These are phyloP conservation scores for Cryptococcus depauperatus DNA, from an alignment of 1,284 basidiomycete genomes.

Conservation along the genomic window DNA sequence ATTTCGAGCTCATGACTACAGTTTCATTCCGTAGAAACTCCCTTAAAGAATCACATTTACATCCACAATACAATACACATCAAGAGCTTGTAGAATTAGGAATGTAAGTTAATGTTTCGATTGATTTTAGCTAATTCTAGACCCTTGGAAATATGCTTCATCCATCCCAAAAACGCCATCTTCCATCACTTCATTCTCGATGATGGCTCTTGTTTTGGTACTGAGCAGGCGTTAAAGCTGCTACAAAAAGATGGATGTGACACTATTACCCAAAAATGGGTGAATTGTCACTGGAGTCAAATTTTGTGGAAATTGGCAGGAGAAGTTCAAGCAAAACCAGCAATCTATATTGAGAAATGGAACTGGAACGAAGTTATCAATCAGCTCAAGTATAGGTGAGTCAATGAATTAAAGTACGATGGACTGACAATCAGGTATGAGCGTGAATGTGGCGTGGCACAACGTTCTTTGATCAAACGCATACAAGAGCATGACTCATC, in stretches of 20 bases:
- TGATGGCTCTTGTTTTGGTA: slow-evolving; percentile 16
- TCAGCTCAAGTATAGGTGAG: slow-evolving; percentile 78
- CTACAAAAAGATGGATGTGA: slow-evolving; percentile 27
- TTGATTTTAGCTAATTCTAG: too few species aligned
- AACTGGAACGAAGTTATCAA: slow-evolving; percentile 67
- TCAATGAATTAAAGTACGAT: neutral
- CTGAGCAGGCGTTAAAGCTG: slow-evolving; percentile 19
- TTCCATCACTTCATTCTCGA: slow-evolving; percentile 57
- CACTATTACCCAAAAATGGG: slow-evolving; percentile 54
- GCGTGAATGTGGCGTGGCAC: slow-evolving; percentile 69
- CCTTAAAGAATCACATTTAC: slow-evolving; percentile 39
- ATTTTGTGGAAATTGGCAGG: slow-evolving; percentile 93
- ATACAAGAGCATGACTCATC: slow-evolving; percentile 57
- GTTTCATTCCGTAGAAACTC: slow-evolving; percentile 19
- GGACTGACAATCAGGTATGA: slow-evolving; percentile 60
- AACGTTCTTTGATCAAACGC: slow-evolving; percentile 65
- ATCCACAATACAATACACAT: slow-evolving; percentile 53
- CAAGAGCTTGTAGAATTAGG: slow-evolving; percentile 54
- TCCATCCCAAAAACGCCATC: slow-evolving; percentile 54
- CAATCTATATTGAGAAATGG: slow-evolving; percentile 58
- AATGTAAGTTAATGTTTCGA: slow-evolving; percentile 59
- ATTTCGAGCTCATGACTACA: slow-evolving; percentile 2
- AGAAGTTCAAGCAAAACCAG: slow-evolving; percentile 64
- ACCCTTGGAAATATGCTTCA: slow-evolving; percentile 52
- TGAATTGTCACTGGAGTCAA: slow-evolving; percentile 81